Conservation (phyloP, 805 yeast genomes). For the Yarrowia sp. region DNA sequence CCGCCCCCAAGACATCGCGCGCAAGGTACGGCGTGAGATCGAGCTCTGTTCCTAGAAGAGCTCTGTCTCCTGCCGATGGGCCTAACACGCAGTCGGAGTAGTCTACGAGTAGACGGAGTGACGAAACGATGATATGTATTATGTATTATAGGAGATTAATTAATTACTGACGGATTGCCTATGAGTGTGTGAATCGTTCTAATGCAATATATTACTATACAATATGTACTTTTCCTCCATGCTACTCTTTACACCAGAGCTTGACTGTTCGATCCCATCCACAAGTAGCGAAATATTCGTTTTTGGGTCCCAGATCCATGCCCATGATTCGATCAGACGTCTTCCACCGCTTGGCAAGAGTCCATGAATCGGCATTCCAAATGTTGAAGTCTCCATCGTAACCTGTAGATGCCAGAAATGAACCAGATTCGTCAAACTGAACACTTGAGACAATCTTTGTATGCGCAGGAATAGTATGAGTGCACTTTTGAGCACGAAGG, state of each 20-base stretch:
- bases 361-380: conserved; percentile 78
- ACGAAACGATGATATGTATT: conserved; percentile 1
- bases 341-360: conserved; percentile 51
- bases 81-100: conserved; percentile 32
- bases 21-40: conserved; percentile 45
- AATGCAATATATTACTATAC: conserved; percentile 16
- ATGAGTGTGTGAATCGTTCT: neutral
- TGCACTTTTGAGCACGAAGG: conserved; percentile 59
- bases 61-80: conserved; percentile 40
- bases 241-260: conserved; percentile 56
- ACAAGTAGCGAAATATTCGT: conserved; percentile 60
- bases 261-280: conserved; percentile 89
- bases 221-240: neutral
- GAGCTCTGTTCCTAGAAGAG: conserved; percentile 45
- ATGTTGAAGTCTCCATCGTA: conserved; percentile 71
- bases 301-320: conserved; percentile 61
- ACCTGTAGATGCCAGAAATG: conserved; percentile 64
- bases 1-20: conserved; percentile 41
- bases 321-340: conserved; percentile 74
- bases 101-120: neutral
- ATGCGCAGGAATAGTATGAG: conserved; percentile 73
- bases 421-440: conserved; percentile 57
- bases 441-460: conserved; percentile 72
- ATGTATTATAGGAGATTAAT: conserved; percentile 22
- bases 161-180: conserved; percentile 20